Base-by-base conservation (phyloP, 768 basidiomycete species). In the Lactifluus volemus region DNA sequence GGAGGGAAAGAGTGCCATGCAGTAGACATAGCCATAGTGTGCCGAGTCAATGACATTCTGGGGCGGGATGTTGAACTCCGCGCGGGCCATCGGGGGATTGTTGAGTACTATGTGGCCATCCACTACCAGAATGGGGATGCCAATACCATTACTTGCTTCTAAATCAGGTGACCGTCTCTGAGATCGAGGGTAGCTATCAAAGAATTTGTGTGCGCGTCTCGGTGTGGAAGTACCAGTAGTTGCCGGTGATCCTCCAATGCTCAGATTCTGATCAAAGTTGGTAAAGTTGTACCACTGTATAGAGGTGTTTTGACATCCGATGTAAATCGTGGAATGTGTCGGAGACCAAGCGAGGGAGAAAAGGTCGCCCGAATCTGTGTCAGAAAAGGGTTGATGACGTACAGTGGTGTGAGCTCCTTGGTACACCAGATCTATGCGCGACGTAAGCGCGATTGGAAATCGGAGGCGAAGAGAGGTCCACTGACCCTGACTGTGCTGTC, bases 1-100 rank as follows among this genome's bases (percentile, higher is more conserved):
- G 15, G 73, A 75, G 21, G 76, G 75, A 11, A 79, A 66, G 15
- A 83, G 71, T 14, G 78, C 73, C 84, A 93, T 85, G 67, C 88
- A 92, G 70, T 96, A 95, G 12, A 98, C 81, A 69, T 98, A 98
- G 9, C 96, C 96, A 70, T 85, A 95, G 72, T 98, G 96, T 3
- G 94, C 96, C 1, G 91, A 89, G 66, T 89, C 85, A 30, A 93
- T 77, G 34, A 93, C 86, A 65, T 92, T 89, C 57, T 74, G 75
- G 12, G 81, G 75, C 0, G 84, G 82, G 21, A 96, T 84, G 53
- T 78, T 73, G 32, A 90, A 69, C 19, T 74, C 73, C 12, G 73
- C 76, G 30, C 75, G 69, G 9, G 76, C 73, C 54, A 58, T n/a
- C 36, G 67, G 34, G 47, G 56, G 29, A 61, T 44, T 19, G 57